Base-by-base conservation (phyloP, 2,329 filamentous ascomycete genomes). In the Aspergillus awamori region DNA sequence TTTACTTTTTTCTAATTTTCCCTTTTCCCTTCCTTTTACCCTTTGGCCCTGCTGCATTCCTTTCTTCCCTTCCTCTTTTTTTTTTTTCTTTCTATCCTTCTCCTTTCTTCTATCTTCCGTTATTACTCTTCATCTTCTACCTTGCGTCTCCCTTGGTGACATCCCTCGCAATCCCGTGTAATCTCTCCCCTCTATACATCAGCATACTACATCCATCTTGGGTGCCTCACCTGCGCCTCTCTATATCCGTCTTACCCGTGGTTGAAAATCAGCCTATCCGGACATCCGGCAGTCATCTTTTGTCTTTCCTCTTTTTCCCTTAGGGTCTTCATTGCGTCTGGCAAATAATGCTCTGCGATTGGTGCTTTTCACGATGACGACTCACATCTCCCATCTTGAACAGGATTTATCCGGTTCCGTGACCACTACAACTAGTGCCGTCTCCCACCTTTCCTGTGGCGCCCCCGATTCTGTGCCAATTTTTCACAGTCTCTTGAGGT, bases 321-420 rank as follows among this genome's bases (percentile, higher is more conserved):
- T 41, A 41, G 30, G 20, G 4, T 36, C 15, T 30, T 13, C n/a
- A 17, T 49, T 15, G 10, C 30, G 24, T 38, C 15, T 28, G 24
- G 22, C 53, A 60, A 58, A 69, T 62, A 49, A 70, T 70, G 68
- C 64, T 41, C 33, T 30, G 54, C 45, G 28, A 57, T 61, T 58
- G 58, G 62, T 48, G 26, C 52, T 52, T 55, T 65, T 61, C 64
- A 66, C 71, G 67, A 75, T 71, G 65, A 70, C 68, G 53, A 66
- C 74, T 74, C 70, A 75, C 64, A 53, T 69, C 56, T 66, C 62
- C 65, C 67, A 66, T 64, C 63, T 66, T 5, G 62, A 63, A 62
- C 72, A 75, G 69, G 64, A 70, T 58, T 55, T 67, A 28, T 68
- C 68, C 63, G 65, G 69, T 59, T 73, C 70, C 45, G 65, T 62